These are phyloP conservation scores for Rhodotorula toruloides DNA, from an alignment of 768 basidiomycete genomes.

Conservation along the genomic window DNA sequence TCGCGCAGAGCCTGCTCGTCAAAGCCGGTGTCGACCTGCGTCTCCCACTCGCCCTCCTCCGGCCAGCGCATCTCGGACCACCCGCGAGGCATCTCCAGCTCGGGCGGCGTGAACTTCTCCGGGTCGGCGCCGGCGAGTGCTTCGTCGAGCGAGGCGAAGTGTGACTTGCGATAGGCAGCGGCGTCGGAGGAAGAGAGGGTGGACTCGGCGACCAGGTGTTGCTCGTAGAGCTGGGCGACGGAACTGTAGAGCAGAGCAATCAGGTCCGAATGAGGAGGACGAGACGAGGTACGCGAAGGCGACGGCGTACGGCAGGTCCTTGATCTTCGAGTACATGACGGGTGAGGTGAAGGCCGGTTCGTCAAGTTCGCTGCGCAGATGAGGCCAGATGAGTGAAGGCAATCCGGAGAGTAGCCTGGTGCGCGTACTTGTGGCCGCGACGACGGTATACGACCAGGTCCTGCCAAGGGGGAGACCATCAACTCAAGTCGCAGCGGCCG, in stretches of 20 bases:
- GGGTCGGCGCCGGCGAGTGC: slow-evolving; percentile 55
- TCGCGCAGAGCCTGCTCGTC: slow-evolving; percentile 53
- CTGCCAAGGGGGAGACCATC: slow-evolving; percentile 53
- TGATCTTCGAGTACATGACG: slow-evolving; percentile 86
- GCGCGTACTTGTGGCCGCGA: slow-evolving; percentile 55
- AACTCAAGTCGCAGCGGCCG: background rate
- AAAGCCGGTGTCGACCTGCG: slow-evolving; percentile 66
- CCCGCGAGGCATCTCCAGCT: slow-evolving; percentile 57
- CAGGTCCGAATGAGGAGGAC: background rate
- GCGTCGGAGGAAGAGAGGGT: slow-evolving; percentile 56
- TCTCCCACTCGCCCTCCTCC: slow-evolving; percentile 53
- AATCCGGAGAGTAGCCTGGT: slow-evolving; percentile 25
- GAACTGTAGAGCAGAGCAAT: background rate
- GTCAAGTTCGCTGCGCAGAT: background rate
- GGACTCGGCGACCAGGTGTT: slow-evolving; percentile 47
- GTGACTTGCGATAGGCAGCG: slow-evolving; percentile 54
- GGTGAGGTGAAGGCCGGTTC: slow-evolving; percentile 76
- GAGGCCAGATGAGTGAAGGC: background rate
- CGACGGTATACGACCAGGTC: slow-evolving; percentile 84
- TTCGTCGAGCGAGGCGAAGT: slow-evolving; percentile 62
- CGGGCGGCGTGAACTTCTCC: slow-evolving; percentile 44
- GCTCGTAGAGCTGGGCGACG: slow-evolving; percentile 28
- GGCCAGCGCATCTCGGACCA: slow-evolving; percentile 68
- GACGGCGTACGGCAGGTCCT: slow-evolving; percentile 64
- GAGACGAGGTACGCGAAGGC: background rate